Base-by-base conservation (phyloP, 805 yeast species). In the Pichia exigua region DNA sequence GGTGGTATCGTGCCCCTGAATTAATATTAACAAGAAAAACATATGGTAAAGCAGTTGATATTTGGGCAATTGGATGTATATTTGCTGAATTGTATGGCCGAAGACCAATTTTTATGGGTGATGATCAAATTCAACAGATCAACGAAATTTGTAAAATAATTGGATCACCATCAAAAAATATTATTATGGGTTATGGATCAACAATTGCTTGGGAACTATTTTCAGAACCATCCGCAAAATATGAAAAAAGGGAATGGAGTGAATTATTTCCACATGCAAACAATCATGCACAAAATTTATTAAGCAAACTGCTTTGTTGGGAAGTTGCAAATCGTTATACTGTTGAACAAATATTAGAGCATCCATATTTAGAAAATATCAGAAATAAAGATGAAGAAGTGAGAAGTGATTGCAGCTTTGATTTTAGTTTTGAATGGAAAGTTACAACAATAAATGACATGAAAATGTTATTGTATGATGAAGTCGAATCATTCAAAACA, bases 1-100 rank as follows among this genome's bases (percentile, higher is more conserved):
- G 97, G 52, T 91, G 97, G 96, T 91, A 91, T 62, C 73, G 98
- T 44, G 97, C 97, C 0, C 98, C 98, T 0, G 98, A 91, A 61
- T 73, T 91, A 46, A 78, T 91, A 44, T 66, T 90, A 35, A 76
- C 86, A 12, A 73, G 77, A 51, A 75, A 73, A 48, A 61, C 59
- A 18, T 88, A 88, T 62, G 76, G 81, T 4, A 85, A 85, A 52
- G 74, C 79, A 24, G 85, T 91, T 45, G 98, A 91, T 65, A 73
- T 91, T 73, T 91, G 98, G 98, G 90, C 97, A 0, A 80, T 84
- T 11, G 98, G 97, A 1, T 91, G 97, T 62, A 89, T 91, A 11
- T 68, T 90, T 54, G 95, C 84, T 2, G 98, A 91, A 65, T 71
- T 91, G 46, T 87, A 85, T 57, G 87, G 89, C 0, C 72, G 97